Evolutionary conservation across 2,329 filamentous ascomycete species (phyloP).

Genomic region (Karstenula rhodostoma): DNA sequence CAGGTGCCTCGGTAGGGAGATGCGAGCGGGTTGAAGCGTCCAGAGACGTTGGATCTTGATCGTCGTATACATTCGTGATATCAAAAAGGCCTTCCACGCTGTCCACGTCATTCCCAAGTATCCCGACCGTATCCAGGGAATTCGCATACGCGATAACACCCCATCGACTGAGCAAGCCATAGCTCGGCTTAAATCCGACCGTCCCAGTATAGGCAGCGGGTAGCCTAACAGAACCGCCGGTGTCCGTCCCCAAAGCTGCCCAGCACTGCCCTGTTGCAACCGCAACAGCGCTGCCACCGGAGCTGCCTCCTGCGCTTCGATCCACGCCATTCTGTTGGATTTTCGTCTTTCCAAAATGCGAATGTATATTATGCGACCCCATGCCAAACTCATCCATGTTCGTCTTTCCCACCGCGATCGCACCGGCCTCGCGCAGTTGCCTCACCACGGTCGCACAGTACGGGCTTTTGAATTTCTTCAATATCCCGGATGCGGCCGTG

Average conservation of each 20-base stretch:
- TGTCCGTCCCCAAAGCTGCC: constrained; percentile 88
- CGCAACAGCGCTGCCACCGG: constrained; percentile 89
- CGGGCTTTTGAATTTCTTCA: constrained; percentile 73
- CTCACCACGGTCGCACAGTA: constrained; percentile 83
- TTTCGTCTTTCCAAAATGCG: constrained; percentile 70
- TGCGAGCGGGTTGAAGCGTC: constrained; percentile 62
- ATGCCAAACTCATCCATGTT: constrained; percentile 98
- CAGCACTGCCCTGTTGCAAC: constrained; percentile 71
- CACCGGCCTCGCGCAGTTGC: constrained; percentile 70
- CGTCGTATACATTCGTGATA: constrained; percentile 67
- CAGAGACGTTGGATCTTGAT: constrained; percentile 78
- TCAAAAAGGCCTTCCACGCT: constrained; percentile 58
- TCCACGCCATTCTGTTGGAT: constrained; percentile 51
- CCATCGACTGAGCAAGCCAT: constrained; percentile 84
- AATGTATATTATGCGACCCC: constrained; percentile 81
- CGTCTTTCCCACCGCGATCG: constrained; percentile 76
- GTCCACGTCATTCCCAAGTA: constrained; percentile 68
- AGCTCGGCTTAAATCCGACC: constrained; percentile 90
- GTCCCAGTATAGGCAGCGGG: constrained; percentile 87
- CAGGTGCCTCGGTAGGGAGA: constrained; percentile 17
- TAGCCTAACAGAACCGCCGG: constrained; percentile 85
- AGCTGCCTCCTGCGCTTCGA: constrained; percentile 65
- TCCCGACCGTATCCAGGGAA: constrained; percentile 87
- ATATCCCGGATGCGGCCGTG: constrained; percentile 82
- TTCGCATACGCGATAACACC: constrained; percentile 93